Evolutionary conservation across 345 rosid species (phyloP), one percentile per base, ranked within the genome.

Genomic region (Eucalyptus globulus): DNA sequence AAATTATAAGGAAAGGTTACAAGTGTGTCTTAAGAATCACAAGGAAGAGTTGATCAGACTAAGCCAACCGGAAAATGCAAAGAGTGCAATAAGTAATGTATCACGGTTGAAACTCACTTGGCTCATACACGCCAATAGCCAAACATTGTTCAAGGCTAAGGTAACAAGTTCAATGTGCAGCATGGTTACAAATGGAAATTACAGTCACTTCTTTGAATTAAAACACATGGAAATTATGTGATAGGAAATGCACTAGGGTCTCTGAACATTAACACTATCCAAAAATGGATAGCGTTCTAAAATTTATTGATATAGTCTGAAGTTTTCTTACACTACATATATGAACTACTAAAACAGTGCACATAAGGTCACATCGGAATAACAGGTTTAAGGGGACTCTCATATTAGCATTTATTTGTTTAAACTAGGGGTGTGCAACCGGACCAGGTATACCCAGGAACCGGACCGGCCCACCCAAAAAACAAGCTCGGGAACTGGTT

Each of bases 391-490:
- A 37, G 47, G 47, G 47, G 47, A 40, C 47, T 40, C 83, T 40
- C 7, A 7, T 40, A 6, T 40, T 21, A 76, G 47, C 45, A 40
- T 37, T 6, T 40, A 37, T 37, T 76, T 76, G 27, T 6, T 76
- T 40, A 49, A 49, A 49, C 3, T 49, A 49, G 51, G 51, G 3
- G 51, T 49, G 7, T 14, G 17, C 51, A 49, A 49, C 6, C 6
- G 7, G 16, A 49, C 15, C 7, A 1, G 51, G 17, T 49, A 49
- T 14, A 49, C 16, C 16, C 6, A 2, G 51, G 15, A 49, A 49
- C 51, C 16, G 16, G 2, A 49, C 17, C 2, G 0, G 17, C 2
- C 7, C 51, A 49, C 51, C 51, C 1, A 14, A 3, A 49, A 49
- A 49, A 49, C 51, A 49, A 49, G 51, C 51, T 14, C 3, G 51